These are phyloP conservation scores for Glycine tomentella DNA, from an alignment of 306 rosid species.

Conservation along the genomic window DNA sequence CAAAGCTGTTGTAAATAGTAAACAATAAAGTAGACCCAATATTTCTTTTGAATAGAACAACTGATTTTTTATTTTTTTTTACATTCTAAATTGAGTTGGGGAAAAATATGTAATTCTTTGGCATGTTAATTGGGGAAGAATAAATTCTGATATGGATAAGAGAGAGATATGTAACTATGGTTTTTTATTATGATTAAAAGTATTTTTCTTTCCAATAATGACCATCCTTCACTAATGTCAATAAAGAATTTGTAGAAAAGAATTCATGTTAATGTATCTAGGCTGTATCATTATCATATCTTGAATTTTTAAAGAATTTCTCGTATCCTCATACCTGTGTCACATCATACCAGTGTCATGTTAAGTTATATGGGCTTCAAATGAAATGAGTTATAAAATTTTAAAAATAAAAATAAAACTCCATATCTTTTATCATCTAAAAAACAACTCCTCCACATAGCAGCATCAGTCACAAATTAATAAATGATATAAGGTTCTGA, in stretches of 20 bases:
- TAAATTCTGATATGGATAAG: background rate
- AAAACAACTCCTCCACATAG: background rate
- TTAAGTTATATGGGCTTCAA: background rate
- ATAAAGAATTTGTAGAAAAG: background rate
- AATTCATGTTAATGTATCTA: background rate
- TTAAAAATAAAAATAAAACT: no score
- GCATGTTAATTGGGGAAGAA: background rate
- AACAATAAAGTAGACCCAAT: background rate
- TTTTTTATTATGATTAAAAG: background rate
- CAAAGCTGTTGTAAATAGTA: background rate
- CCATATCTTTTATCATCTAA: background rate
- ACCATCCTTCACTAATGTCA: background rate
- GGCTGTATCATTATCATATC: background rate
- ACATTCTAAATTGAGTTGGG: background rate
- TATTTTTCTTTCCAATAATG: background rate
- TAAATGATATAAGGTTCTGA: slow-evolving; percentile 6
- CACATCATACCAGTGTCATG: background rate
- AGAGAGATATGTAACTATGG: background rate
- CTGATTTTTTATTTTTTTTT: background rate
- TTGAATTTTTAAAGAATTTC: background rate
- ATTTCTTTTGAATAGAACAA: background rate
- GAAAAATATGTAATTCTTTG: background rate
- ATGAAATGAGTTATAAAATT: background rate
- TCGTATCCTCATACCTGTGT: background rate
- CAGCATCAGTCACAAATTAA: background rate